Percentiles rank a stretch among this genome's conserved stretches.
Conservation (phyloP, 495 filamentous ascomycete genomes). For the Articulospora tetracladia region DNA sequence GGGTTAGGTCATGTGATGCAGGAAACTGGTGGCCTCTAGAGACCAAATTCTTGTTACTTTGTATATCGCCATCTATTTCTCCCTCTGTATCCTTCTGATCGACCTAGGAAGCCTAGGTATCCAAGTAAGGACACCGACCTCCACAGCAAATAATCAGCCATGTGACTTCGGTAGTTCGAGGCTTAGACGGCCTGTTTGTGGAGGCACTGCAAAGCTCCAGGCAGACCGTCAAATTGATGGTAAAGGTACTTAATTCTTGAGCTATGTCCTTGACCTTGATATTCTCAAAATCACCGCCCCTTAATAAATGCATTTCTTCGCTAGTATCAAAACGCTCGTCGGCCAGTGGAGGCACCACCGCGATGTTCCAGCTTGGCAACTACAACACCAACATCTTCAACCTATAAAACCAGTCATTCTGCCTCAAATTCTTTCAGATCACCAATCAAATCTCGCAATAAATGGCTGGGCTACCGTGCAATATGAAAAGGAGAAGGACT, state of each 20-base stretch:
- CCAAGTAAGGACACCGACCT: too few species aligned
- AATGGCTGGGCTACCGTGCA: conserved; percentile 12
- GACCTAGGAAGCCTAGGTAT: too few species aligned
- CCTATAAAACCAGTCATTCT: conserved; percentile 7
- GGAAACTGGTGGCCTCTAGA: too few species aligned
- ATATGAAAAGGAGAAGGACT: neutral
- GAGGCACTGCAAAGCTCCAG: neutral
- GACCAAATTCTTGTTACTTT: too few species aligned
- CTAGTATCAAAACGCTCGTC: neutral
- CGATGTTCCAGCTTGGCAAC: neutral
- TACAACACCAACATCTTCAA: neutral
- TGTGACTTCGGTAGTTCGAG: too few species aligned
- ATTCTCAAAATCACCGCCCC: neutral
- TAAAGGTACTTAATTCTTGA: neutral
- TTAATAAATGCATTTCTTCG: neutral
- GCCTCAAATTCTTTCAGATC: neutral
- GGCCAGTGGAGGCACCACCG: neutral
- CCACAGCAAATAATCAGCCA: too few species aligned
- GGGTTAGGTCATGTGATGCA: too few species aligned
- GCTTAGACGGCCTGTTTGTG: neutral
- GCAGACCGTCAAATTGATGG: neutral
- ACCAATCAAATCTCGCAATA: conserved; percentile 2
- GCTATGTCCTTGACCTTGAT: neutral
- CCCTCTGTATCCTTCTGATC: too few species aligned
- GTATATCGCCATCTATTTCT: too few species aligned